Conservation (phyloP, 129 eudicot genomes). For the Ambrosia artemisiifolia region DNA sequence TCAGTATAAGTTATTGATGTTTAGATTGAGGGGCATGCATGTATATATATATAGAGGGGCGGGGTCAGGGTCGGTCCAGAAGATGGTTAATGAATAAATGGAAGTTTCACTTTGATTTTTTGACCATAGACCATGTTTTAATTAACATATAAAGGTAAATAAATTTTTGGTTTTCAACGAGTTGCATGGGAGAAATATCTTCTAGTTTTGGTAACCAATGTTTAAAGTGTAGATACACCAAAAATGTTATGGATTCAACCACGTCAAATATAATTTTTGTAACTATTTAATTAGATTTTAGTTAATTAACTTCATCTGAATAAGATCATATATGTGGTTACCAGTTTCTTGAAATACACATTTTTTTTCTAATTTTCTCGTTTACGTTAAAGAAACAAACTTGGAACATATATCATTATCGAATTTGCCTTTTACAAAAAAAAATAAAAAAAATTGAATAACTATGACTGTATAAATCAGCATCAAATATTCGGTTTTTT, state of each 20-base stretch:
- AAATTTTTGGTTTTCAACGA: background rate
- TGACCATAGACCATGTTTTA: conserved; percentile 12
- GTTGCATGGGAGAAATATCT: no score
- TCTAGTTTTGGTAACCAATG: background rate
- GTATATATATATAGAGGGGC: background rate
- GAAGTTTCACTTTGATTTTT: background rate
- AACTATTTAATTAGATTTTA: background rate
- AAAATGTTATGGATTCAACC: background rate
- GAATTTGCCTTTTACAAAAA: no score
- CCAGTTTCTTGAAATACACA: no score
- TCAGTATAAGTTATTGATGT: conserved; percentile 18
- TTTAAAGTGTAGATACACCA: background rate
- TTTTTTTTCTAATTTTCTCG: no score
- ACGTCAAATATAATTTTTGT: background rate
- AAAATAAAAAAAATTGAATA: no score
- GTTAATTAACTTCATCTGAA: no score
- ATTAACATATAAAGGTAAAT: background rate
- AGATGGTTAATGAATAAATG: background rate
- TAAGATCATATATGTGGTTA: no score
- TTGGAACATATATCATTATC: no score
- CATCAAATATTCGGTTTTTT: background rate
- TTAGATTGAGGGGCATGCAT: background rate
- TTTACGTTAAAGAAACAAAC: no score
- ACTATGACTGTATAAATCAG: background rate
- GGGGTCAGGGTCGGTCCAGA: background rate